phyloP scores from a whole-genome alignment of 257 asterid species.

The Forsythia viridissima region DNA sequence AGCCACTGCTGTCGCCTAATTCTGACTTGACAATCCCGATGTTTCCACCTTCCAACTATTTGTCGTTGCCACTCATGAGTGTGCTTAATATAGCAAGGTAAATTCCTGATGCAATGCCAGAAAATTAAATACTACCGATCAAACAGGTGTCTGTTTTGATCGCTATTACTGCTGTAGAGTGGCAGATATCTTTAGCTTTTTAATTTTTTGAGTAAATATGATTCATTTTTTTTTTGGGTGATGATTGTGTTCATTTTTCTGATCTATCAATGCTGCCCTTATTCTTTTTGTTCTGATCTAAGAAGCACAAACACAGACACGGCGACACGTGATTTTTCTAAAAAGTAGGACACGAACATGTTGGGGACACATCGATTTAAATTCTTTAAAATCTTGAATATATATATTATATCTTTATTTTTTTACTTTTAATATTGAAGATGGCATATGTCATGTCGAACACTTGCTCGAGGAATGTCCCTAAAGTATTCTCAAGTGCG shows the following conservation, averaged over 20 bases:
- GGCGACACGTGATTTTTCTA: too few species aligned
- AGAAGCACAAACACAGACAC: too few species aligned
- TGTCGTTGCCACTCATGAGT: slow-evolving; percentile 92
- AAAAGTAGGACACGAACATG: too few species aligned
- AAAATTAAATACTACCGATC: not conserved
- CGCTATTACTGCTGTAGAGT: not conserved
- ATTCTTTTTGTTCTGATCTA: too few species aligned
- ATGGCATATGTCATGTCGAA: too few species aligned
- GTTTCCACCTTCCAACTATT: slow-evolving; percentile 81
- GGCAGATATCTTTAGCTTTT: not conserved
- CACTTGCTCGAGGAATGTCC: too few species aligned
- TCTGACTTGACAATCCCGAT: slow-evolving; percentile 62
- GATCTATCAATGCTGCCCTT: not conserved
- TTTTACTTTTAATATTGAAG: too few species aligned
- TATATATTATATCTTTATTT: too few species aligned
- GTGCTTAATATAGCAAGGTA: slow-evolving; percentile 93
- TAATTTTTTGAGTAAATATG: not conserved
- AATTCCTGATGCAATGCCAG: not conserved
- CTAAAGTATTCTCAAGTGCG: too few species aligned
- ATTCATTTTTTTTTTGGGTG: too few species aligned
- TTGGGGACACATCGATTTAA: too few species aligned
- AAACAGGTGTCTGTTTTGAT: not conserved
- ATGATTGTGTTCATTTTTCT: not conserved
- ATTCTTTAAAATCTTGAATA: too few species aligned
- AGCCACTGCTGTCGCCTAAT: slow-evolving; percentile 71